A percentile compares a stretch with the other conserved stretches of the same genome.
Evolutionary conservation across 2,329 filamentous ascomycete species (phyloP).

Genomic region (Zopfia rhizophila): DNA sequence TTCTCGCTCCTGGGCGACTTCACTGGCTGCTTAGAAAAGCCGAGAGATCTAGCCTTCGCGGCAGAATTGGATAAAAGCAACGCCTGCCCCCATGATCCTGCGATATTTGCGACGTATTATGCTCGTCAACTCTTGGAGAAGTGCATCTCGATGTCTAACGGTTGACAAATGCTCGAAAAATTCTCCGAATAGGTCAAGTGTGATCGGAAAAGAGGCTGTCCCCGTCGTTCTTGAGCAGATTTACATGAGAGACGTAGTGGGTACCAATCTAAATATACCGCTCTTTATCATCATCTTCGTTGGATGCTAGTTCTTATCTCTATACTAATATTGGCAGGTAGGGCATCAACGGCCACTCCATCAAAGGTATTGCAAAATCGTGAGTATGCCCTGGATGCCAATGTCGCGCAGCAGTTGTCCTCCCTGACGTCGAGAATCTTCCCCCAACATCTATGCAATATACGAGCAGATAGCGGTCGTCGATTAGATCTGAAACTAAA

Average conservation of each 20-base stretch:
- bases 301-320: no score
- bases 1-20: constrained; percentile 8
- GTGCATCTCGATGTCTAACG: constrained; percentile 3
- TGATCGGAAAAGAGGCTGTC: constrained; percentile 12
- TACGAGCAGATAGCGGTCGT: no score
- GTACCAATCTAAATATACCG: constrained; percentile 1
- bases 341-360: no score
- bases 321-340: no score
- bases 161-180: constrained; percentile 30
- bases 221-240: neutral
- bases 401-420: no score
- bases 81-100: constrained; percentile 10
- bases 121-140: neutral
- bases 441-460: no score
- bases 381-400: no score
- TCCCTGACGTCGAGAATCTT: no score
- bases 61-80: constrained; percentile 33
- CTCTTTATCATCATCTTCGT: neutral
- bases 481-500: no score
- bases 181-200: constrained; percentile 20
- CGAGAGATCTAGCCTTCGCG: constrained; percentile 23
- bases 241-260: constrained; percentile 5
- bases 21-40: constrained; percentile 20
- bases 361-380: no score
- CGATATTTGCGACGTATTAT: constrained; percentile 3